Conservation (phyloP, 2,329 filamentous ascomycete genomes). For the Seiridium cupressi region DNA sequence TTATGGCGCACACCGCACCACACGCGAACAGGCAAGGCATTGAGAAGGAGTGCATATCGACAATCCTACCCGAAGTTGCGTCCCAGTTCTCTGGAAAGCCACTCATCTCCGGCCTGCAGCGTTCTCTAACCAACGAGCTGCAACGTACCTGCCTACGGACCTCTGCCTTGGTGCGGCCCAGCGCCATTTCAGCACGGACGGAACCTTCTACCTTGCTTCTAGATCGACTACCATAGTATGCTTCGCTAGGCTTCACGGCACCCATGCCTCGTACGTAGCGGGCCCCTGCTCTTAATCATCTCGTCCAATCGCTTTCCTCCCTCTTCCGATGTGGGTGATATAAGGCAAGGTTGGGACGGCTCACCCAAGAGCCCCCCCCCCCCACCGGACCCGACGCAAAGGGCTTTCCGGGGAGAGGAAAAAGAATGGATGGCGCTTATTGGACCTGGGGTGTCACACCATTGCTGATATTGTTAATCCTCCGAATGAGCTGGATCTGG, state of each 20-base stretch:
- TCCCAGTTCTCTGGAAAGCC: slow-evolving; percentile 1
- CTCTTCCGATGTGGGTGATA: not conserved
- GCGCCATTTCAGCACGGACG: not conserved
- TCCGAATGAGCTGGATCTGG: not conserved
- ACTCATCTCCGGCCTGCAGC: not conserved
- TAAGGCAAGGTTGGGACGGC: not conserved
- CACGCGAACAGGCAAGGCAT: not conserved
- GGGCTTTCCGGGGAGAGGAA: no score
- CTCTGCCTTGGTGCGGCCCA: not conserved
- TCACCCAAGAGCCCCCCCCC: no score
- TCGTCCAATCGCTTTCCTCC: not conserved
- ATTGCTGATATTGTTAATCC: not conserved
- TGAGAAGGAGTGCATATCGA: not conserved
- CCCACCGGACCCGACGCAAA: no score
- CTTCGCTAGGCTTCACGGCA: no score
- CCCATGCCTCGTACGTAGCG: not conserved
- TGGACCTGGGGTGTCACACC: not conserved
- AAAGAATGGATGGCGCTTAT: no score
- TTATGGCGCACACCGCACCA: not conserved
- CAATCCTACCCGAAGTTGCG: not conserved
- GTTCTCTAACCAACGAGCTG: not conserved
- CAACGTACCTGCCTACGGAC: not conserved
- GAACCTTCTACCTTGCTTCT: not conserved
- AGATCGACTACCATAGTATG: not conserved
- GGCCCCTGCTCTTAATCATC: not conserved